A percentile compares a stretch with the other conserved stretches of the same genome.
Conservation (phyloP, 495 filamentous ascomycete genomes). For the Copromyces sp. region DNA sequence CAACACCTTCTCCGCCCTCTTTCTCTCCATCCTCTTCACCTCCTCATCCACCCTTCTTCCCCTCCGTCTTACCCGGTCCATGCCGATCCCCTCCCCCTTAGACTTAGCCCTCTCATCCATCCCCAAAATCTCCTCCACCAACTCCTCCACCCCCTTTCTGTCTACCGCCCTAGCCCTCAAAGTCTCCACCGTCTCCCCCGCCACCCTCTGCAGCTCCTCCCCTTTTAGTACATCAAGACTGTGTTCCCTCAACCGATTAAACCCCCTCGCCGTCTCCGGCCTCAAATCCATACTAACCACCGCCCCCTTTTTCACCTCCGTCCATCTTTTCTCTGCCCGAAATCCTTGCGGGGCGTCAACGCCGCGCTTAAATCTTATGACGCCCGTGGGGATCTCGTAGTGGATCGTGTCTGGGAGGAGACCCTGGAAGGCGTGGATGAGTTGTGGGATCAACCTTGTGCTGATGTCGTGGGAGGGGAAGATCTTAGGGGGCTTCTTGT, state of each 20-base stretch:
- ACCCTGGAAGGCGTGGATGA: constrained; percentile 39
- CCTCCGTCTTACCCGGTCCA: not conserved
- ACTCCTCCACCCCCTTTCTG: not conserved
- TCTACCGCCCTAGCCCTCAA: not conserved
- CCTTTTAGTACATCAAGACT: not conserved
- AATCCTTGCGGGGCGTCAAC: not conserved
- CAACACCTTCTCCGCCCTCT: not conserved
- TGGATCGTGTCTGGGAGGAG: constrained; percentile 32
- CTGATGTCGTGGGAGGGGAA: constrained; percentile 4
- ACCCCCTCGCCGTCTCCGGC: not conserved
- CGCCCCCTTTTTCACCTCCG: not conserved
- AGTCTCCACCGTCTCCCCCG: not conserved
- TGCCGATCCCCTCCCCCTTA: not conserved
- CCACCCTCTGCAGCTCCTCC: not conserved
- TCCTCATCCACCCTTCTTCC: not conserved
- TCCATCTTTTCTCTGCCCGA: not conserved
- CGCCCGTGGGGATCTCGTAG: constrained; percentile 24
- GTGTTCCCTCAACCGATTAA: not conserved
- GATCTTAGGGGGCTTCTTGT: not conserved
- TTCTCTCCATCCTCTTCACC: not conserved
- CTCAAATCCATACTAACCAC: not conserved
- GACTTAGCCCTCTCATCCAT: not conserved
- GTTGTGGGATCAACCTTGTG: constrained; percentile 26
- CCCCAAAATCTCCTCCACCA: not conserved
- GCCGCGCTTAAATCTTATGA: constrained; percentile 2